Evolutionary conservation across 176 grass and related monocot species (phyloP).

Genomic region (Alopecurus myosuroides): DNA sequence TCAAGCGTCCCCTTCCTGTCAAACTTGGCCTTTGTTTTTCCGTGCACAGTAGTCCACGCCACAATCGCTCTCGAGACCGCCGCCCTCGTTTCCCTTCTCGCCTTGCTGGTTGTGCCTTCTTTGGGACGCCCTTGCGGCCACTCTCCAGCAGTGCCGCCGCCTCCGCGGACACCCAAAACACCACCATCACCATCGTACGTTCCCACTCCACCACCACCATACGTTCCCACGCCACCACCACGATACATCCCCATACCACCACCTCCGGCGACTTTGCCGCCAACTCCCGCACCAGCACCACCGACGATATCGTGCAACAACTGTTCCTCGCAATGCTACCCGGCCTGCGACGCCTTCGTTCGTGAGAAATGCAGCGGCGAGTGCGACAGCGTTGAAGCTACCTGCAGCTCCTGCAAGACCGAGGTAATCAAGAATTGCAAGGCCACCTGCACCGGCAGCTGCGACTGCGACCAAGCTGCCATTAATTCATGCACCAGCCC

Average conservation of each 20-base stretch:
- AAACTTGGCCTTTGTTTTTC: not conserved
- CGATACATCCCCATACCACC: not conserved
- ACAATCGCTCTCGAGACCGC: not conserved
- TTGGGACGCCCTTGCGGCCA: not conserved
- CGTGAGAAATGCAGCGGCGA: not conserved
- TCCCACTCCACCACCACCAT: fast-evolving
- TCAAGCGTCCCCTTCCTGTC: not conserved
- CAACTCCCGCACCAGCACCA: not conserved
- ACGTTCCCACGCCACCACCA: no score
- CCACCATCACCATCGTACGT: not conserved
- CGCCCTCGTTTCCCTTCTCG: not conserved
- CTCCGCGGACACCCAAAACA: fast-evolving
- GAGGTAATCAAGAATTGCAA: not conserved
- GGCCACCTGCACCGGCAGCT: not conserved
- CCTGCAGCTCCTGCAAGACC: not conserved
- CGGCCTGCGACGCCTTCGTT: not conserved
- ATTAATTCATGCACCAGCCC: not conserved
- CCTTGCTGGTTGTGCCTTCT: not conserved
- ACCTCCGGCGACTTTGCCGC: not conserved
- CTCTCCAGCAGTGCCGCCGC: no score
- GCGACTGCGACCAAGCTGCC: not conserved
- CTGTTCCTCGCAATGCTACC: not conserved
- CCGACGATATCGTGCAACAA: not conserved
- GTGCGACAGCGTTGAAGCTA: not conserved
- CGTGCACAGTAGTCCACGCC: not conserved